Evolutionary conservation across 768 basidiomycete genomes (phyloP).

Genomic region (Collybiopsis confluens): DNA sequence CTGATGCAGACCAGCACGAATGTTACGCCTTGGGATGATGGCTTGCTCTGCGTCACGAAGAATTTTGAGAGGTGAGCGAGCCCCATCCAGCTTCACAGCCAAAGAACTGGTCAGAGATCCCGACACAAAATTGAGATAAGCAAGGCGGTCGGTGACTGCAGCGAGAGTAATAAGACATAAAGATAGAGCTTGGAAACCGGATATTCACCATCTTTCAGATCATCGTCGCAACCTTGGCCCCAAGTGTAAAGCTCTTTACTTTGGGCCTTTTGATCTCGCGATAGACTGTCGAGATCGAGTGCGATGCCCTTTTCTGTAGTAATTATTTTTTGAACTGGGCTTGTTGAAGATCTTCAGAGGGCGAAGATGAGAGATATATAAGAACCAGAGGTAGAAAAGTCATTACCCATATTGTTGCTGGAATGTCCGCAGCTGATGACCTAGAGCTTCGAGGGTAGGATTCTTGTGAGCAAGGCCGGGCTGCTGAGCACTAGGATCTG

Average conservation of each 20-base stretch:
- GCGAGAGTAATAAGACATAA: conserved; percentile 6
- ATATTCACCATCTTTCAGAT: conserved; percentile 69
- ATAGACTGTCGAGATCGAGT: conserved; percentile 64
- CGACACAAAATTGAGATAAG: conserved; percentile 75
- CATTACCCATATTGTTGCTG: conserved; percentile 65
- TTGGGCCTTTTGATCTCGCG: conserved; percentile 63
- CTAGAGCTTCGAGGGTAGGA: conserved; percentile 56
- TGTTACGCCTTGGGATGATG: conserved; percentile 57
- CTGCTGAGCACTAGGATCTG: conserved; percentile 35
- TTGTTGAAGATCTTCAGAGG: conserved; percentile 34
- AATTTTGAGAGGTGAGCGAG: conserved; percentile 65
- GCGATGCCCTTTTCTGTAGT: conserved; percentile 75
- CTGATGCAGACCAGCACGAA: conserved; percentile 49
- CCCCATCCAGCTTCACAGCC: conserved; percentile 55
- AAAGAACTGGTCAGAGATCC: conserved; percentile 63
- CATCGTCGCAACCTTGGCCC: conserved; percentile 69
- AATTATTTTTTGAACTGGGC: conserved; percentile 73
- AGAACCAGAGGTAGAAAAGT: neutral
- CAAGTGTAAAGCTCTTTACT: conserved; percentile 86
- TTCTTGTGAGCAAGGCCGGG: conserved; percentile 43
- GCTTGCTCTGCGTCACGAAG: conserved; percentile 67
- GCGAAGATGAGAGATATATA: conserved; percentile 19
- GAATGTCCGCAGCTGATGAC: conserved; percentile 68
- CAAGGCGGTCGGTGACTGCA: conserved; percentile 74
- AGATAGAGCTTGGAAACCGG: neutral